Evolutionary conservation across 75 land plant genomes (phyloP).

Genomic region (Azolla pinnata): DNA sequence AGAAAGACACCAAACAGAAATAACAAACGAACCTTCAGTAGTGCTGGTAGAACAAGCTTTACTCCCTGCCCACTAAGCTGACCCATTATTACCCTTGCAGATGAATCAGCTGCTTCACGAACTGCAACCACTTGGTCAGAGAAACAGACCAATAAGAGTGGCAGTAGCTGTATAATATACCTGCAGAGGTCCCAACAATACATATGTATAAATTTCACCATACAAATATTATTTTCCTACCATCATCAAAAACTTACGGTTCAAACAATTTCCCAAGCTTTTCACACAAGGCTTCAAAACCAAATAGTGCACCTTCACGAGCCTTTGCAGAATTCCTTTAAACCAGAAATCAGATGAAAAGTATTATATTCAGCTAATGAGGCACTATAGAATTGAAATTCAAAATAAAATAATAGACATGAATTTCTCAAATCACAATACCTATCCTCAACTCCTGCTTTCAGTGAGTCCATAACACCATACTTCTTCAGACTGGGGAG

Average conservation of each 20-base stretch:
- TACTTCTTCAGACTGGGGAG: constrained; percentile 69
- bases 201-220: constrained; percentile 74
- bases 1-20: background rate
- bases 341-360: background rate
- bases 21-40: constrained; percentile 56
- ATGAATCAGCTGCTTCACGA: constrained; percentile 92
- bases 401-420: no score
- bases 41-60: constrained; percentile 92
- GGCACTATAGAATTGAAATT: background rate
- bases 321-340: constrained; percentile 87
- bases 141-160: constrained; percentile 78
- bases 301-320: constrained; percentile 92
- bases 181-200: constrained; percentile 77
- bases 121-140: constrained; percentile 97
- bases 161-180: constrained; percentile 83
- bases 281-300: constrained; percentile 92
- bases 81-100: constrained; percentile 98
- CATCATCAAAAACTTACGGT: constrained; percentile 59
- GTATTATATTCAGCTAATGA: background rate
- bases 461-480: constrained; percentile 46
- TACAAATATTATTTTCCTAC: constrained; percentile 85
- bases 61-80: constrained; percentile 91
- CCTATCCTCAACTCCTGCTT: constrained; percentile 72
- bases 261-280: constrained; percentile 92
- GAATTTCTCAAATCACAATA: no score